Evolutionary conservation across 169 alveolate species (phyloP), one percentile per base, ranked within the genome.

Genomic region (Fabrea salina): DNA sequence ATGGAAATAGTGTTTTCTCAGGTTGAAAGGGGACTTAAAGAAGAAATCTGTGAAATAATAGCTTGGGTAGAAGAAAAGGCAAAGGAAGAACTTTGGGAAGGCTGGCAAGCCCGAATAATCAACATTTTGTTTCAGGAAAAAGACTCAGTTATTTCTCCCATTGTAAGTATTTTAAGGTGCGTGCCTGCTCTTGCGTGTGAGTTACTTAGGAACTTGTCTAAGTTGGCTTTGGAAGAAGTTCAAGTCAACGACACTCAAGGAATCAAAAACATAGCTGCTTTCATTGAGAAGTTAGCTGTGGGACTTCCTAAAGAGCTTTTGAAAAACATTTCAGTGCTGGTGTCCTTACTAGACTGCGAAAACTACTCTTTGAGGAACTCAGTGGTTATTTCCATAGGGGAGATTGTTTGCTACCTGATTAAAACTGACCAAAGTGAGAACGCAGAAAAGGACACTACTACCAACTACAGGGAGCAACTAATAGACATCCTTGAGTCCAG

Each of bases 301-400:
- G 72, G 68, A 44, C n/a, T 79, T 1, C 82, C 92, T n/a, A 85
- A 84, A 75, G 79, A 79, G 37, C 66, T 91, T 51, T 85, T 83
- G 40, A 53, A 76, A 40, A 85, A 82, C 54, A 64, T 91, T n/a
- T 50, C 91, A 8, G 80, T 70, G 8, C 80, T 91, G 35, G 49
- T 88, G 2, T 83, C 83, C 56, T 80, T 91, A 30, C 81, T 88
- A 33, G 93, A 91, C 68, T 87, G 93, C 61, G 92, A 86, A 32
- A 70, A 88, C 54, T 87, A 86, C 82, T 66, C 83, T 5, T 84
- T 91, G 5, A 72, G 95, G 7, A 85, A 86, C 50, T 76, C 93
- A 3, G 40, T 91, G 4, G 88, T 88, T 5, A 83, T 80, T 54
- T 75, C 87, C 49, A 82, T 91, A 47, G 77, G 84, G 1, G 53